phyloP scores from a whole-genome alignment of 1,139 yeast species.

The Blastobotrys persicus region DNA sequence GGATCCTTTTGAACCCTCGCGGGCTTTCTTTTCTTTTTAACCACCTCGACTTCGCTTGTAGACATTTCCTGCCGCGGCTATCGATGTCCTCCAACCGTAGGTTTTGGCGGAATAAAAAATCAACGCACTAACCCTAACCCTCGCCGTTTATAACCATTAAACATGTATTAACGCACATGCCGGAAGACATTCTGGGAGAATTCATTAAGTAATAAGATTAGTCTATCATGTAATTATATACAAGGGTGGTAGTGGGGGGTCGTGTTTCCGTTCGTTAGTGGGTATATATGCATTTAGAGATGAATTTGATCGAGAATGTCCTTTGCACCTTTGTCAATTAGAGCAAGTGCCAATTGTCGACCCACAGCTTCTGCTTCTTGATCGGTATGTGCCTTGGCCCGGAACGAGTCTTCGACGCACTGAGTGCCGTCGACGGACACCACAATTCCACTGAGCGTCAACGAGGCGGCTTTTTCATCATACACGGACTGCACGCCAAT shows the following conservation, averaged over 20 bases:
- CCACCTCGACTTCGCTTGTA: too few relatives aligned
- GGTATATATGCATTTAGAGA: constrained; percentile 43
- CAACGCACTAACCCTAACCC: too few relatives aligned
- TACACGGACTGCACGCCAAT: constrained; percentile 79
- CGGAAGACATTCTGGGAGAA: too few relatives aligned
- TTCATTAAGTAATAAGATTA: neutral
- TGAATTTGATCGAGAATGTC: constrained; percentile 77
- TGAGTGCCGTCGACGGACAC: constrained; percentile 80
- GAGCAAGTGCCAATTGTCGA: constrained; percentile 58
- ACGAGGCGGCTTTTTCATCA: constrained; percentile 44
- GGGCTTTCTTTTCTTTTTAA: too few relatives aligned
- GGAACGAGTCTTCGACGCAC: constrained; percentile 55
- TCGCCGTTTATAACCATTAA: too few relatives aligned
- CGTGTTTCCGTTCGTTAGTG: constrained; percentile 4
- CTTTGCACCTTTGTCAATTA: constrained; percentile 78
- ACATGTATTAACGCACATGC: too few relatives aligned
- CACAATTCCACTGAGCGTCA: constrained; percentile 63
- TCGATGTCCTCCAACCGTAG: too few relatives aligned
- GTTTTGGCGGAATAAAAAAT: too few relatives aligned
- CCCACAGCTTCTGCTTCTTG: constrained; percentile 76
- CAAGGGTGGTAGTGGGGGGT: neutral
- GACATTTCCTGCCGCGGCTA: too few relatives aligned
- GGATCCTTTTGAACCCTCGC: too few relatives aligned
- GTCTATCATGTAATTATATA: constrained; percentile 4
- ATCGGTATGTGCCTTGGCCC: constrained; percentile 39